Base-by-base conservation (phyloP, 1,284 basidiomycete species). In the Ceratobasidium sp. region DNA sequence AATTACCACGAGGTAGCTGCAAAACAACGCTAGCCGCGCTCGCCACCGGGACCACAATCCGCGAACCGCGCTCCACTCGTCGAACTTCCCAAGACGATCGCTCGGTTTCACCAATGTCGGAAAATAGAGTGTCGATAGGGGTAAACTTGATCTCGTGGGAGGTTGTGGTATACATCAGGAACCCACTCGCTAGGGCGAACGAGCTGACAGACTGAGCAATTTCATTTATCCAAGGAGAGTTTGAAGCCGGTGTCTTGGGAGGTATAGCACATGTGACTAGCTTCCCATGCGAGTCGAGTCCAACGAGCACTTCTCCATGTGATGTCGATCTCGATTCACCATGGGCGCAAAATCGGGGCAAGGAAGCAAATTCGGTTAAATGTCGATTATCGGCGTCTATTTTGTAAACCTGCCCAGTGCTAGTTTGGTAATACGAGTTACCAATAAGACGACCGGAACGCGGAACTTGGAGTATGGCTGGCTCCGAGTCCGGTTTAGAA, bases 1-100 rank as follows among this genome's bases (percentile, higher is more conserved):
- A 77, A 78, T 99, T 99, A 0, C 97, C 97, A 73, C 97, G 82
- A 0, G 96, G 97, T 95, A 99, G 99, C 80, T 99, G 97, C 13
- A 99, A 80, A 0, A 99, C 91, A 17, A 98, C 79, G 73, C 85
- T 89, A 93, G 97, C 98, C 7, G 87, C 82, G 72, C 89, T 93
- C 1, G 94, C 90, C 0, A 96, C 89, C 12, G 89, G 90, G 0
- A 89, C 87, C 1, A 97, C 93, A 31, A 96, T 94, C 69, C 89
- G 81, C 0, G 92, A 90, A 0, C 95, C 95, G 53, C 96, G 82
- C 78, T 98, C 95, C 0, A 97, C 85, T 20, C 91, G 83, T 47
- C 95, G 84, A 17, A 82, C 85, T 74, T 92, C 88, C 89, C 88
- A 92, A 78, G 4, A 72, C 68, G 8, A 75, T 25, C 71, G 6